Base-by-base conservation (phyloP, 192 early-diverging fungal genomes). In the Podila clonocystis region DNA sequence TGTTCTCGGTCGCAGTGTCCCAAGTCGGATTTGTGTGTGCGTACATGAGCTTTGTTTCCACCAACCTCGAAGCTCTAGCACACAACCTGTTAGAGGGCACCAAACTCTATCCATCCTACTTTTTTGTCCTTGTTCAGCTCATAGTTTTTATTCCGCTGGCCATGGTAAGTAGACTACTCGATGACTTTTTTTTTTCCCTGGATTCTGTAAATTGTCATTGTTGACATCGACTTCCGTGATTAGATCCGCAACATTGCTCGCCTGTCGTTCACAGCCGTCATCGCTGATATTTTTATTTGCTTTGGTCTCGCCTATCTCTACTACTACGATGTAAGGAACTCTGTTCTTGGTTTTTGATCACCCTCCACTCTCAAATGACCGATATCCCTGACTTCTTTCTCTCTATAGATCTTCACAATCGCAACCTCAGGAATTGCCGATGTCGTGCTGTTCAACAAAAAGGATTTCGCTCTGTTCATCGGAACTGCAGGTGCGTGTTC, bases 281-380 rank as follows among this genome's bases (percentile, higher is more conserved):
- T 99, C 57, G 97, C 96, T 28, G 96, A 97, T 84, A 85, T 95
- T 11, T 99, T 99, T 72, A 97, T 99, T 69, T 86, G 97, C 65
- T 55, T 94, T 59, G 97, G 97, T 3, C 85, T 99, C 24, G 83
- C 87, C 3, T 97, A 96, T 82, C 82, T 98, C 63, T 92, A 97
- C 73, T 88, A 91, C 68, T 93, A 91, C 74, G 95, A 97, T 75
- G 77, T 80, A 69, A 61, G 77, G 60, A 1, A 2, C 30, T 31
- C 26, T 15, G 13, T n/a, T 19, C 22, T 24, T 55, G 8, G 19
- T 22, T 55, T 6, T 22, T 61, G 6, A 20, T 26, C 13, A 55
- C 26, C 24, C 8, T 9, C 11, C n/a, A 17, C 2, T 3, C 17
- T 24, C 12, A n/a, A 52, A 26, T 24, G 19, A 3, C 4, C 8